These are phyloP conservation scores for Sphaerulina vaccinii DNA, from an alignment of 2,329 filamentous ascomycete species.

Conservation along the genomic window DNA sequence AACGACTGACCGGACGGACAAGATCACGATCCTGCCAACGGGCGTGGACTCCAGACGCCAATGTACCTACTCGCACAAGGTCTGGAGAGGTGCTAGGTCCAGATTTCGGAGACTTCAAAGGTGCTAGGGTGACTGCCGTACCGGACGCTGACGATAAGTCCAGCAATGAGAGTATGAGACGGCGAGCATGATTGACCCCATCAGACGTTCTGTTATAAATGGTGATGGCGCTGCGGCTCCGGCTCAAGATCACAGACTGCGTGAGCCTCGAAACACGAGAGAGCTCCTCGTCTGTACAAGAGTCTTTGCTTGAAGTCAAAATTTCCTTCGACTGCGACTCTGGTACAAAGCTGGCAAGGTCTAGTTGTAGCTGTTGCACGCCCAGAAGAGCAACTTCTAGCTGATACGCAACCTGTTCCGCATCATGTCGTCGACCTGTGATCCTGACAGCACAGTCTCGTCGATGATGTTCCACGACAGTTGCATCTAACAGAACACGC, in stretches of 20 bases:
- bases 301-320: neutral
- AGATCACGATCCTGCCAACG: neutral
- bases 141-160: neutral
- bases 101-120: neutral
- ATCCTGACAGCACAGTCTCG: slow-evolving; percentile 32
- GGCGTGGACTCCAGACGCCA: neutral
- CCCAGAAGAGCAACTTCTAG: slow-evolving; percentile 25
- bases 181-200: slow-evolving; percentile 22
- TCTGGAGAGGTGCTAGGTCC: neutral
- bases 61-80: neutral
- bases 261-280: slow-evolving; percentile 24
- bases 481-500: slow-evolving; percentile 22
- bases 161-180: slow-evolving; percentile 19
- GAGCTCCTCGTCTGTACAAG: slow-evolving; percentile 24
- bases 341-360: slow-evolving; percentile 18
- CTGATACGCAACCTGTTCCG: slow-evolving; percentile 30
- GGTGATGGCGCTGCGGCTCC: slow-evolving; percentile 1
- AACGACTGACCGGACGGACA: neutral
- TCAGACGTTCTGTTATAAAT: slow-evolving; percentile 14
- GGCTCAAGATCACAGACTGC: slow-evolving; percentile 21
- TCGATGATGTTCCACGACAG: slow-evolving; percentile 25
- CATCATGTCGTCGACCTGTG: slow-evolving; percentile 32
- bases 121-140: too few relatives aligned
- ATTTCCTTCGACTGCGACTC: neutral
- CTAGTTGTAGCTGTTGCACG: slow-evolving; percentile 18